phyloP scores from a whole-genome alignment of 768 basidiomycete species.

The Tricholoma hemisulphureum region DNA sequence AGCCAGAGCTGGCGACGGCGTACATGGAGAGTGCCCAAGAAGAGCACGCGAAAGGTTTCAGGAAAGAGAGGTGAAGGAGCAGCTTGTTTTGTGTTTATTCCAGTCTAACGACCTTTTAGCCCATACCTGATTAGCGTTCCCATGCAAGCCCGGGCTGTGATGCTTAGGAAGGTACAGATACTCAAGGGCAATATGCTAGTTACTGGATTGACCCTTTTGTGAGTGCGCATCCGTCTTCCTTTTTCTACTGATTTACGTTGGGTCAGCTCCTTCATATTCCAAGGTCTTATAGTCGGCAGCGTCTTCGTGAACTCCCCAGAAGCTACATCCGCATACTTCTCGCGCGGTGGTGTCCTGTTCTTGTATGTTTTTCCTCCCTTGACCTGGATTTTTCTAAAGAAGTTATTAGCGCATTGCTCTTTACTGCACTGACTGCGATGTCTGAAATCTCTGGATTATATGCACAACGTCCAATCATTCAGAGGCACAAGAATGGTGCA shows the following conservation, averaged over 20 bases:
- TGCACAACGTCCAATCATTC: constrained; percentile 57
- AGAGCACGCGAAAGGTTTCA: constrained; percentile 50
- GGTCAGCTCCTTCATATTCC: constrained; percentile 42
- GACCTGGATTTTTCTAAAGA: constrained; percentile 1
- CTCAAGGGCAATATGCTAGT: constrained; percentile 39
- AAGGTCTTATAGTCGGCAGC: constrained; percentile 54
- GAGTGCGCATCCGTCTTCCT: neutral
- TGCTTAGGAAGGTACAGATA: constrained; percentile 45
- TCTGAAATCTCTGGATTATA: constrained; percentile 43
- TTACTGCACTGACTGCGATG: constrained; percentile 12
- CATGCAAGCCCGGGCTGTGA: constrained; percentile 45
- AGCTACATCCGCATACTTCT: constrained; percentile 62
- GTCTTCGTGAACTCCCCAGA: constrained; percentile 60
- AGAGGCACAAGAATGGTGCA: constrained; percentile 55
- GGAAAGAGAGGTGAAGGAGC: constrained; percentile 29
- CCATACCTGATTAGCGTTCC: constrained; percentile 44
- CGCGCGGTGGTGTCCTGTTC: constrained; percentile 80
- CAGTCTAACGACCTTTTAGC: constrained; percentile 21
- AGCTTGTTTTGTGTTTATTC: neutral
- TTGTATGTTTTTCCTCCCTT: constrained; percentile 43
- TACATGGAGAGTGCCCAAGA: constrained; percentile 48
- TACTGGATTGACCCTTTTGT: constrained; percentile 35
- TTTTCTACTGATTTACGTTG: neutral
- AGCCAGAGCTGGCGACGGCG: constrained; percentile 37
- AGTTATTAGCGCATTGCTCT: constrained; percentile 9